Percentiles rank a stretch among this genome's conserved stretches.
Conservation (phyloP, 805 yeast species). For the Cyberlindnera euphorbiiphila region DNA sequence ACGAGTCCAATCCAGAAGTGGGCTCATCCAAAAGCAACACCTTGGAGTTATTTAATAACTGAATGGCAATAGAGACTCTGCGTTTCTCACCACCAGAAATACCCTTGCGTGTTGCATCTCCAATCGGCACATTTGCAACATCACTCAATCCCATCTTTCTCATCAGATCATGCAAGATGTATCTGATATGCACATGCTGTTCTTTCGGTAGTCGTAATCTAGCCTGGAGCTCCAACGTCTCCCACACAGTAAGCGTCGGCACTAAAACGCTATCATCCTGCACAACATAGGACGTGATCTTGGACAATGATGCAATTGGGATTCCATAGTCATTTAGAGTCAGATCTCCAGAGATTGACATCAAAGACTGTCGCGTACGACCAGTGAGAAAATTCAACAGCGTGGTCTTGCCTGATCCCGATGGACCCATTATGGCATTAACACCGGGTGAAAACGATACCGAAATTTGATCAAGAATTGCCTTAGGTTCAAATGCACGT, state of each 20-base stretch:
- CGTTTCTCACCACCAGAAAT: slow-evolving; percentile 80
- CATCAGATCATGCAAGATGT: slow-evolving; percentile 54
- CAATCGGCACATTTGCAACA: slow-evolving; percentile 35
- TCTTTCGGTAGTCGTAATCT: slow-evolving; percentile 52
- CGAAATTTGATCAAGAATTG: slow-evolving; percentile 36
- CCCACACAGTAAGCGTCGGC: slow-evolving; percentile 71
- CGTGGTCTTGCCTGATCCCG: slow-evolving; percentile 77
- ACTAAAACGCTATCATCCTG: slow-evolving; percentile 76
- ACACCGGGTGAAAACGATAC: slow-evolving; percentile 70
- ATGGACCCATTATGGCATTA: slow-evolving; percentile 77
- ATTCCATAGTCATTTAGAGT: slow-evolving; percentile 39
- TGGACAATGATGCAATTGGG: slow-evolving; percentile 31
- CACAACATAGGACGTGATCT: slow-evolving; percentile 64
- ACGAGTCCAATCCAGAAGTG: slow-evolving; percentile 82
- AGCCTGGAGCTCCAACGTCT: slow-evolving; percentile 72
- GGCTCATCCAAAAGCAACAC: slow-evolving; percentile 80
- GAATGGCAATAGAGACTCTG: slow-evolving; percentile 78
- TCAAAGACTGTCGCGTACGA: slow-evolving; percentile 35
- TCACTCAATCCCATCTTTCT: slow-evolving; percentile 47
- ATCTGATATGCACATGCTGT: slow-evolving; percentile 39
- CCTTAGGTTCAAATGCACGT: slow-evolving; percentile 12
- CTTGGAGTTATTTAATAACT: slow-evolving; percentile 61
- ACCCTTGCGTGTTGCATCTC: slow-evolving; percentile 57
- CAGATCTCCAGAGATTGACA: slow-evolving; percentile 37
- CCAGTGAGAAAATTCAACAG: slow-evolving; percentile 60